These are phyloP conservation scores for Aspergillus tamarii DNA, from an alignment of 2,329 filamentous ascomycete species.

Conservation along the genomic window DNA sequence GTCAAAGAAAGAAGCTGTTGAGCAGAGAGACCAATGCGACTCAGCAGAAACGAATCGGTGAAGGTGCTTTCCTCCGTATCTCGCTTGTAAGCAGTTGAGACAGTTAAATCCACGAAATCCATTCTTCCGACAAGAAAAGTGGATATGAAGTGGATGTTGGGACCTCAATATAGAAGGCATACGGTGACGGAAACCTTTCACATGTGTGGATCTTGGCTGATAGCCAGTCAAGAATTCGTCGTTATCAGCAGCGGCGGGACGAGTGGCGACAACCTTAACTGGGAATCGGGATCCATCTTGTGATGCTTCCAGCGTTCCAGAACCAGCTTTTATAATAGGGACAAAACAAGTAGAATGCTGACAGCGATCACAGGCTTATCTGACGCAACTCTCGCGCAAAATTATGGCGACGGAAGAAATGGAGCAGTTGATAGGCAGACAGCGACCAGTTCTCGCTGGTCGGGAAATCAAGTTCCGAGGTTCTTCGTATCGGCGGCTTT, in stretches of 20 bases:
- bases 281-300: background rate
- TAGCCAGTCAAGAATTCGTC: conserved; percentile 5
- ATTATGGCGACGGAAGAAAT: background rate
- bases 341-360: background rate
- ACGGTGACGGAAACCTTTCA: background rate
- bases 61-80: background rate
- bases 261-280: conserved; percentile 10
- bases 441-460: conserved; percentile 3
- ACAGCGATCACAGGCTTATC: conserved; percentile 1
- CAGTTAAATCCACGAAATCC: background rate
- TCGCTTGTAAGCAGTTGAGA: background rate
- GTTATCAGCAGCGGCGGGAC: conserved; percentile 12
- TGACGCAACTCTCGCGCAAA: background rate
- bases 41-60: background rate
- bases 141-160: background rate
- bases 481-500: conserved; percentile 22
- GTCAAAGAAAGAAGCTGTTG: background rate
- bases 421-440: conserved; percentile 2
- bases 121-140: background rate
- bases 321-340: background rate
- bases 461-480: conserved; percentile 31
- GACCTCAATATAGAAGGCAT: background rate
- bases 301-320: background rate
- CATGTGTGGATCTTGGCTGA: conserved; percentile 7
- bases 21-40: background rate